Evolutionary conservation across 306 rosid genomes (phyloP).

Genomic region (Geum urbanum): DNA sequence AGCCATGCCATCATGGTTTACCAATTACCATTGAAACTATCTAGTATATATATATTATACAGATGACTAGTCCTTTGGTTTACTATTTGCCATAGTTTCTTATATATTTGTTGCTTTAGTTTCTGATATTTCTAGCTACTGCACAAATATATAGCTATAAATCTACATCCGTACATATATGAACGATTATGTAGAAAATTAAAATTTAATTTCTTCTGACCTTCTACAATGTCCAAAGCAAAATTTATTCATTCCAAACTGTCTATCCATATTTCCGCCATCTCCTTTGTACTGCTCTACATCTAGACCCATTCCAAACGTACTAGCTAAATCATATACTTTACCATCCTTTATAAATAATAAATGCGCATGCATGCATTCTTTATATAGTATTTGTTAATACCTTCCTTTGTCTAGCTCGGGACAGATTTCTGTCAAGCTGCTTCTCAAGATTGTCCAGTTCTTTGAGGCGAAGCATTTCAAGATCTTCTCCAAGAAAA

Average conservation of each 20-base stretch:
- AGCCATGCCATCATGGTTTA: not conserved
- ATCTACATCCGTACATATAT: too few species aligned
- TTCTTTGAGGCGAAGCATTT: constrained; percentile 51
- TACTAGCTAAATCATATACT: not conserved
- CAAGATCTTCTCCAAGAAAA: constrained; percentile 73
- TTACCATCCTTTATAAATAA: too few species aligned
- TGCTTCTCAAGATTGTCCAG: constrained; percentile 57
- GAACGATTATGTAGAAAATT: too few species aligned
- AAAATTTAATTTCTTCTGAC: too few species aligned
- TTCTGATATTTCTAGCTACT: too few species aligned
- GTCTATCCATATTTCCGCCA: not conserved
- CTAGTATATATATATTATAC: too few species aligned
- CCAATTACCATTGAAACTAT: not conserved
- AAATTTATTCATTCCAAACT: too few species aligned
- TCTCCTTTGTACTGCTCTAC: not conserved
- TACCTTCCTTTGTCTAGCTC: constrained; percentile 60
- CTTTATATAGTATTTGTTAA: not conserved
- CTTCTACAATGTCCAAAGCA: not conserved
- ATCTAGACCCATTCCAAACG: not conserved
- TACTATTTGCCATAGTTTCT: too few species aligned
- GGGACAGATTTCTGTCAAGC: constrained; percentile 53
- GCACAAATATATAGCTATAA: too few species aligned
- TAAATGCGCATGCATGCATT: not conserved
- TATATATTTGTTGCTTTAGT: too few species aligned
- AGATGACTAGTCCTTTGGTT: not conserved